These are phyloP conservation scores for Alternaria longipes DNA, from an alignment of 2,329 filamentous ascomycete genomes.

Conservation along the genomic window DNA sequence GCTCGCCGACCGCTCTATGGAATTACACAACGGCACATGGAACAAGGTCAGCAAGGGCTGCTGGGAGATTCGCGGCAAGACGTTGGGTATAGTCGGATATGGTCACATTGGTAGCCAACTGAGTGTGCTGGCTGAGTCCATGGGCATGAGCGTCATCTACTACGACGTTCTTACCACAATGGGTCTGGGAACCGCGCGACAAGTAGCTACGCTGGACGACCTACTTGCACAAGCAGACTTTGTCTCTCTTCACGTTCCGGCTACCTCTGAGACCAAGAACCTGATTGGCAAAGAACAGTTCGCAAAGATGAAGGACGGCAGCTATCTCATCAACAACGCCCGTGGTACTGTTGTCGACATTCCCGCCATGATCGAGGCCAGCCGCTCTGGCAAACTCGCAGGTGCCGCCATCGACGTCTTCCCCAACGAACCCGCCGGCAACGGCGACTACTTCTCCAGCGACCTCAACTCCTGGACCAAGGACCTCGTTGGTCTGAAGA, in stretches of 20 bases:
- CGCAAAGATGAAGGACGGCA: slow-evolving; percentile 87
- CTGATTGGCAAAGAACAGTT: slow-evolving; percentile 86
- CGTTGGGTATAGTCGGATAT: slow-evolving; percentile 94
- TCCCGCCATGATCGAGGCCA: slow-evolving; percentile 85
- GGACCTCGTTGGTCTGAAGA: slow-evolving; percentile 84
- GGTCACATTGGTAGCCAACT: slow-evolving; percentile 97
- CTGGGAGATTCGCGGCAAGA: slow-evolving; percentile 99
- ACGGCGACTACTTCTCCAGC: slow-evolving; percentile 93
- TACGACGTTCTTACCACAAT: slow-evolving; percentile 95
- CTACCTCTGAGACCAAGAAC: slow-evolving; percentile 89
- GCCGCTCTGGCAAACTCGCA: slow-evolving; percentile 84
- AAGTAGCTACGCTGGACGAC: slow-evolving; percentile 79
- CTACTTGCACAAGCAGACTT: slow-evolving; percentile 87
- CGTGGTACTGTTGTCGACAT: slow-evolving; percentile 95
- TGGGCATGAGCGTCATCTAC: slow-evolving; percentile 98
- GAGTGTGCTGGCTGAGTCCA: slow-evolving; percentile 92
- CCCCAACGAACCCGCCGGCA: slow-evolving; percentile 90
- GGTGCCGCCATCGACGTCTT: slow-evolving; percentile 97
- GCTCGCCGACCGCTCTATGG: slow-evolving; percentile 88
- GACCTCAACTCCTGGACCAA: slow-evolving; percentile 84
- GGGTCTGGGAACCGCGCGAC: slow-evolving; percentile 86
- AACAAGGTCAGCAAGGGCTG: slow-evolving; percentile 97
- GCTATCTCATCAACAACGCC: slow-evolving; percentile 95
- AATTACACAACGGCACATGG: slow-evolving; percentile 95
- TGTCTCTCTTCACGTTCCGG: slow-evolving; percentile 92